These are phyloP conservation scores for Cytidiella melzeri DNA, from an alignment of 768 basidiomycete species.

Conservation along the genomic window DNA sequence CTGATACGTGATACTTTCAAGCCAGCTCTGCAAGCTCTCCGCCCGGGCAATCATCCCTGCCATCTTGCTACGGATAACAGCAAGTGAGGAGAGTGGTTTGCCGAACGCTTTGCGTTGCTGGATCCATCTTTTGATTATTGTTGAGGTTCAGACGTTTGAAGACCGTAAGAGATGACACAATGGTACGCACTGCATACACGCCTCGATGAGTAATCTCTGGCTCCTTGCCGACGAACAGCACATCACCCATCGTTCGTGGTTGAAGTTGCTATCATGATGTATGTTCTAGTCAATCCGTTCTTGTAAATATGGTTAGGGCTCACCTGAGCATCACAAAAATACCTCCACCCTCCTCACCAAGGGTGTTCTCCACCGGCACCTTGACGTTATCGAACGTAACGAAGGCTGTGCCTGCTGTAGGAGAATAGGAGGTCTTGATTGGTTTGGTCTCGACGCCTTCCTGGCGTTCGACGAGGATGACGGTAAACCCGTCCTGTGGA, in stretches of 20 bases:
- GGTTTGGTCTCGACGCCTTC: slow-evolving; percentile 78
- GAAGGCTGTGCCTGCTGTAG: slow-evolving; percentile 80
- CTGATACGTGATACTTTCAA: slow-evolving; percentile 83
- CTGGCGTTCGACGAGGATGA: slow-evolving; percentile 79
- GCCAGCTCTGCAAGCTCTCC: slow-evolving; percentile 76
- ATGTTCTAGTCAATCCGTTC: neutral
- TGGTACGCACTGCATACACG: slow-evolving; percentile 62
- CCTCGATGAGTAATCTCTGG: slow-evolving; percentile 70
- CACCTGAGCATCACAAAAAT: slow-evolving; percentile 55
- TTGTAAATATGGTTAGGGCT: neutral
- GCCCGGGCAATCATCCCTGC: slow-evolving; percentile 84
- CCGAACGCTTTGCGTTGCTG: slow-evolving; percentile 91
- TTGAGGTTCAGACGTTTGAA: neutral
- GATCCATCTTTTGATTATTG: slow-evolving; percentile 52
- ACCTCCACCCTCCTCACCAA: slow-evolving; percentile 75
- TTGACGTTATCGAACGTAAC: slow-evolving; percentile 79
- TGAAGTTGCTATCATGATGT: slow-evolving; percentile 60
- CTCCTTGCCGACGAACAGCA: slow-evolving; percentile 58
- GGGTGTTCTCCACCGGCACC: slow-evolving; percentile 82
- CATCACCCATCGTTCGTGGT: slow-evolving; percentile 94
- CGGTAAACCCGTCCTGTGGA: slow-evolving; percentile 55
- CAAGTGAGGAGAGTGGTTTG: slow-evolving; percentile 74
- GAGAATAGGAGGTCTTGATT: slow-evolving; percentile 86
- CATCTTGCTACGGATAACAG: slow-evolving; percentile 85
- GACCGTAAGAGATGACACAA: neutral